Evolutionary conservation across 1,139 yeast genomes (phyloP), one percentile per base, ranked within the genome.

Genomic region (Protomyces lactucae-debilis): DNA sequence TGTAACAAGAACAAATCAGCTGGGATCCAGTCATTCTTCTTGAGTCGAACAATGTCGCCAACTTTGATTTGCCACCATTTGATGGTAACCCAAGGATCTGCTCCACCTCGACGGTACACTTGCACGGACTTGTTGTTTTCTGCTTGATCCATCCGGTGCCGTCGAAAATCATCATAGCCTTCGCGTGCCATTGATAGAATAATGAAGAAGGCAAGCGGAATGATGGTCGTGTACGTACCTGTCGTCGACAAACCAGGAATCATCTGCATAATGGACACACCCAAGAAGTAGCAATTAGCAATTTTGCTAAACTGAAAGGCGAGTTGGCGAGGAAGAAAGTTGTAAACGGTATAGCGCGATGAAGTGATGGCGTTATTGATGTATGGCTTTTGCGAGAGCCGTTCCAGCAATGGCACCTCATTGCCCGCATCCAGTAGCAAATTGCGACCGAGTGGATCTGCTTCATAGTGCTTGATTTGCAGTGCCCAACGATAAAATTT

Each of bases 161-260:
- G 81, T 72, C 88, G 82, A 82, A 88, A 85, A 75, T 93, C 99
- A 74, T 93, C 99, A 73, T 81, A 90, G 0, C 95, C 99, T 76
- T 95, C 99, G 70, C 99, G 82, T 10, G 87, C 84, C 76, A 93
- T 91, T 0, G 98, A 89, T 36, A 93, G 88, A n/a, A 90, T 80
- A 77, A 95, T 88, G 74, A 95, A 93, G 9, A 93, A 82, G 73
- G 87, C 77, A 66, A 93, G 79, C 0, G 99, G 99, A 48, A 92
- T 81, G 70, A 93, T 92, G 1, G 99, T 93, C 2, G 98, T 93
- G 73, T 85, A 90, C n/a, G 90, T 87, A 67, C 98, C 99, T 0
- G 99, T 93, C 2, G 99, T 91, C 2, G 97, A 90, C 97, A 97
- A 93, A 0, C 92, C 85, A 0, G 99, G 99, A 63, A 93, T 87